Evolutionary conservation across 495 filamentous ascomycete species (phyloP).

Genomic region (Achaetomiella virescens): DNA sequence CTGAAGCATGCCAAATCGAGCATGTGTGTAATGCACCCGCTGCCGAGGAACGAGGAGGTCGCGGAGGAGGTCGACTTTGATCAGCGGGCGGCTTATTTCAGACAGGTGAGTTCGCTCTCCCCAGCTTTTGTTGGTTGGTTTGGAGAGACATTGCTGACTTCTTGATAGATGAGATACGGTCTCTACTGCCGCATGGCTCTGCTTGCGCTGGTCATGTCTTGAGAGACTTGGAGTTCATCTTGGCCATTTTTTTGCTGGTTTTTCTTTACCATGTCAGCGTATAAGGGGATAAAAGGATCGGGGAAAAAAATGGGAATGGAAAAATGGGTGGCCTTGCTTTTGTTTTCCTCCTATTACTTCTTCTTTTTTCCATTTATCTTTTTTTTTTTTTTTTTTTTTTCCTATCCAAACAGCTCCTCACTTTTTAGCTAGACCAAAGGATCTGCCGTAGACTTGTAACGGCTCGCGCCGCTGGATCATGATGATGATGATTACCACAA

Average conservation of each 20-base stretch:
- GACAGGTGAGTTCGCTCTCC: slow-evolving; percentile 69
- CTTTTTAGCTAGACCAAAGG: slow-evolving; percentile 12
- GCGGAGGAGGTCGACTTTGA: slow-evolving; percentile 95
- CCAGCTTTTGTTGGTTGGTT: background rate
- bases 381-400: slow-evolving; percentile 8
- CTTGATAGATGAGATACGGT: slow-evolving; percentile 85
- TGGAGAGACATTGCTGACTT: slow-evolving; percentile 35
- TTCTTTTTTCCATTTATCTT: no score
- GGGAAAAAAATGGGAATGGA: no score
- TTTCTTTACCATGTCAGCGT: background rate
- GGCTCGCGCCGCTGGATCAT: slow-evolving; percentile 8
- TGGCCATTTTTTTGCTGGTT: no score
- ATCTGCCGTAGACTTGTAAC: slow-evolving; percentile 12
- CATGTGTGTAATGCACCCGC: slow-evolving; percentile 91
- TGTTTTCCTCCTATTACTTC: no score
- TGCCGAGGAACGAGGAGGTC: slow-evolving; percentile 89
- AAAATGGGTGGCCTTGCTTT: background rate
- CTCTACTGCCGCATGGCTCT: slow-evolving; percentile 97
- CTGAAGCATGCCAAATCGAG: slow-evolving; percentile 84
- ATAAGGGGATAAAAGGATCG: no score
- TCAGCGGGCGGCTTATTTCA: slow-evolving; percentile 93
- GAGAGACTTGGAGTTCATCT: slow-evolving; percentile 13
- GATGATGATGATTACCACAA: slow-evolving; percentile 6
- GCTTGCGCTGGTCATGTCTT: slow-evolving; percentile 81
- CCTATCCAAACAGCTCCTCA: background rate